These are phyloP conservation scores for Hericium alpestre DNA, from an alignment of 768 basidiomycete genomes.

Conservation along the genomic window DNA sequence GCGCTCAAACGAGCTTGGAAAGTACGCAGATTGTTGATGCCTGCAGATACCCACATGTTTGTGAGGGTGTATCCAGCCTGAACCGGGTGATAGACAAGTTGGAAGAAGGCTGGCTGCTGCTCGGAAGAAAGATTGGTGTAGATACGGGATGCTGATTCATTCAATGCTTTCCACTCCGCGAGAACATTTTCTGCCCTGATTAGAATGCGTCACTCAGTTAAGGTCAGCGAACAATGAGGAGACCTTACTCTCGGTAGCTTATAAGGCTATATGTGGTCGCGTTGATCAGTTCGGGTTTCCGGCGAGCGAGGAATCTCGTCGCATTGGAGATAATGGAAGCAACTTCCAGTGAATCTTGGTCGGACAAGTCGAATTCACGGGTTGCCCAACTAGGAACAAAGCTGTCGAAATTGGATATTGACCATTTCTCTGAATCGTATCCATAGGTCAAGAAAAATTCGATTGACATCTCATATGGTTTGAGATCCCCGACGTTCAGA, in stretches of 20 bases:
- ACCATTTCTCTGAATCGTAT: slow-evolving; percentile 51
- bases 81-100: slow-evolving; percentile 60
- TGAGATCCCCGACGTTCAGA: slow-evolving; percentile 67
- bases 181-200: slow-evolving; percentile 48
- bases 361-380: slow-evolving; percentile 47
- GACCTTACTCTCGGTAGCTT: slow-evolving; percentile 58
- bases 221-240: background rate
- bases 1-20: slow-evolving; percentile 55
- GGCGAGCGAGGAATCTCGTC: slow-evolving; percentile 44
- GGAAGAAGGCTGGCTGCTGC: slow-evolving; percentile 53
- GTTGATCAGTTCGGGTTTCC: slow-evolving; percentile 60
- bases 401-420: slow-evolving; percentile 37
- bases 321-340: slow-evolving; percentile 45
- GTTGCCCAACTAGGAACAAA: slow-evolving; percentile 52
- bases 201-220: background rate
- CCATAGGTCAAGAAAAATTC: slow-evolving; percentile 60
- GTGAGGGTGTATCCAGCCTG: slow-evolving; percentile 47
- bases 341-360: slow-evolving; percentile 30
- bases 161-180: slow-evolving; percentile 38
- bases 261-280: slow-evolving; percentile 50
- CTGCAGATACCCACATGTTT: slow-evolving; percentile 48
- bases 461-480: slow-evolving; percentile 61
- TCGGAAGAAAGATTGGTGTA: slow-evolving; percentile 40
- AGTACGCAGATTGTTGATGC: slow-evolving; percentile 49
- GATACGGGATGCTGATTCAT: slow-evolving; percentile 38